Percentiles rank a stretch among this genome's conserved stretches.
Conservation (phyloP, 352 stramenopile genomes). For the Halophytophthora batemanensis region DNA sequence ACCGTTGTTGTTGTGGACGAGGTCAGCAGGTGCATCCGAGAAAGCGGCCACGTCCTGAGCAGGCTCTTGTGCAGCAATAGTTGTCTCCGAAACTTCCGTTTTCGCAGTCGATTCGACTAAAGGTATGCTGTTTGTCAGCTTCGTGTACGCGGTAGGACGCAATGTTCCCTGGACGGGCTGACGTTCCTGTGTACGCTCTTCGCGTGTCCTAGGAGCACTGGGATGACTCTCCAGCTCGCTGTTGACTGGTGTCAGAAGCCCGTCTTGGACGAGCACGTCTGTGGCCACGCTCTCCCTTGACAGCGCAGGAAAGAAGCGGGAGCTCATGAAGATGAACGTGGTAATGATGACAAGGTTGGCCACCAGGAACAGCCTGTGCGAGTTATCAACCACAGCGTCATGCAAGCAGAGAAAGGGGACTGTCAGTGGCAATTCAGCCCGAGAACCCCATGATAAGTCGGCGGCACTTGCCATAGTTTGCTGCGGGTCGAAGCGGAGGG, state of each 20-base stretch:
- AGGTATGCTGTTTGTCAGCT: constrained; percentile 13
- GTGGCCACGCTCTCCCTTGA: constrained; percentile 31
- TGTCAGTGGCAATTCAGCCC: too few relatives aligned
- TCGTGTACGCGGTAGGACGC: constrained; percentile 15
- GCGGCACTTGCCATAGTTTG: constrained; percentile 22
- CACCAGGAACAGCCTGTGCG: constrained; percentile 40
- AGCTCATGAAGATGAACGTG: constrained; percentile 55
- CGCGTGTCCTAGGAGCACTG: not conserved
- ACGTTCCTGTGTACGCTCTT: constrained; percentile 3
- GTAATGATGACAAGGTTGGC: constrained; percentile 43
- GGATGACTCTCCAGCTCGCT: constrained; percentile 10
- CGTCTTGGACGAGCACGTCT: constrained; percentile 32
- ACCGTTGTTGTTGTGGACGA: not conserved
- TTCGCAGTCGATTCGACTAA: constrained; percentile 1
- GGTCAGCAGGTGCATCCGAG: not conserved
- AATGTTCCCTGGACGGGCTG: constrained; percentile 2
- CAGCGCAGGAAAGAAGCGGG: constrained; percentile 41
- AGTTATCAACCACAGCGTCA: not conserved
- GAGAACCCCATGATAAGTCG: not conserved
- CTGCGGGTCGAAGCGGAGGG: constrained; percentile 22
- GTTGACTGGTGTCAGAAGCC: constrained; percentile 12
- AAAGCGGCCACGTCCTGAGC: not conserved
- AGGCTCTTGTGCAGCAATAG: not conserved
- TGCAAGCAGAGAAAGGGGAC: not conserved
- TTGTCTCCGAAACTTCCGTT: constrained; percentile 2